These are phyloP conservation scores for Emmonsia crescens DNA, from an alignment of 2,329 filamentous ascomycete genomes.

Conservation along the genomic window DNA sequence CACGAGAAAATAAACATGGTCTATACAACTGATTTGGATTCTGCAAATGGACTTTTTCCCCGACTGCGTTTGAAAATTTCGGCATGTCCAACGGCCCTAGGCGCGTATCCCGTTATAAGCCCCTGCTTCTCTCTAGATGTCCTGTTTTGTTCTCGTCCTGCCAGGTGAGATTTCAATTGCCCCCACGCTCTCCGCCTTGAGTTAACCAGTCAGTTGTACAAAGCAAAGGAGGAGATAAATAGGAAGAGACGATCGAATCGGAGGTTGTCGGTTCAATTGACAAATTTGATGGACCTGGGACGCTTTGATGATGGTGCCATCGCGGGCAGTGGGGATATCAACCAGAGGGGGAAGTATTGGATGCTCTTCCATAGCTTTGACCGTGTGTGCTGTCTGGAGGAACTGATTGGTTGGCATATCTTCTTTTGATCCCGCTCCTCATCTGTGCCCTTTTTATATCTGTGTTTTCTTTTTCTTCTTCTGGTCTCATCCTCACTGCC, in stretches of 20 bases:
- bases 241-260: not conserved
- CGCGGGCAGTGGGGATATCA: not conserved
- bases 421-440: not conserved
- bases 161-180: not conserved
- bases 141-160: not conserved
- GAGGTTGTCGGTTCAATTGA: not conserved
- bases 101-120: not conserved
- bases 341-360: not conserved
- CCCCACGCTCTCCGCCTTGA: not conserved
- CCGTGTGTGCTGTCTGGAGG: not conserved
- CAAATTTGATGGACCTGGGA: not conserved
- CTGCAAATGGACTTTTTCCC: not conserved
- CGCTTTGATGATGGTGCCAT: not conserved
- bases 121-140: not conserved
- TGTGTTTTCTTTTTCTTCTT: not conserved
- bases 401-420: constrained; percentile 2
- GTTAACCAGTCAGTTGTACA: not conserved
- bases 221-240: not conserved
- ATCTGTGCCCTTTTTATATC: constrained; percentile 11
- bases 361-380: not conserved
- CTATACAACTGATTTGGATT: not conserved
- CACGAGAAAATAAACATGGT: too few species aligned
- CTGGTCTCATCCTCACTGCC: not conserved
- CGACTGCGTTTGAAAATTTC: not conserved
- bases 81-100: not conserved